phyloP scores from a whole-genome alignment of 2,329 filamentous ascomycete genomes.

The Sporothrix mexicana region DNA sequence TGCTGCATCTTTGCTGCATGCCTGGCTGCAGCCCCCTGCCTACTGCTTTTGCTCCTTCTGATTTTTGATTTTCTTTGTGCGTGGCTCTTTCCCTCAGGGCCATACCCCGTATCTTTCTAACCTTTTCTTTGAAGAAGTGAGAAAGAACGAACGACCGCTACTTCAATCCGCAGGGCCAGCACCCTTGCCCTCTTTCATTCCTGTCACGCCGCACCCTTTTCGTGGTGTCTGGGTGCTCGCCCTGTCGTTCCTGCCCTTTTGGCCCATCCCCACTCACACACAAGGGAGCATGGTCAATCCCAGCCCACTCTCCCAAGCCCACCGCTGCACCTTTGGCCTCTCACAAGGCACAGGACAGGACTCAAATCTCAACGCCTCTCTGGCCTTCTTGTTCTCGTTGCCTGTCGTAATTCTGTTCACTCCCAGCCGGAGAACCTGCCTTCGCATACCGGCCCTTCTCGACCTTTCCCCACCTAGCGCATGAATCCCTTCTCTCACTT shows the following conservation, averaged over 20 bases:
- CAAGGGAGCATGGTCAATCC: no score
- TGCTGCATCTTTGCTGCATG: constrained; percentile 15
- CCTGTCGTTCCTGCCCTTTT: constrained; percentile 28
- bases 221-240: not conserved
- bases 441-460: constrained; percentile 25
- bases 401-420: not conserved
- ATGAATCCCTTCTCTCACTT: not conserved
- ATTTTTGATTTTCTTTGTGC: not conserved
- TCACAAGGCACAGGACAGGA: constrained; percentile 11
- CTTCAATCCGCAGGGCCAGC: not conserved
- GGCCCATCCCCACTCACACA: constrained; percentile 25
- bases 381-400: not conserved
- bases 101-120: not conserved
- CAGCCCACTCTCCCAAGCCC: constrained; percentile 18
- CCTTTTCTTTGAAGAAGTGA: constrained; percentile 10
- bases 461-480: constrained; percentile 20
- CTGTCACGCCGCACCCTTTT: constrained; percentile 19
- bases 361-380: not conserved
- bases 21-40: constrained; percentile 18
- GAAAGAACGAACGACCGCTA: constrained; percentile 10
- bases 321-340: constrained; percentile 6
- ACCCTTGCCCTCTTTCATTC: not conserved
- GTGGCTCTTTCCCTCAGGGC: not conserved
- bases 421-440: not conserved
- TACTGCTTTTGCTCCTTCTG: constrained; percentile 7